Evolutionary conservation across 768 basidiomycete genomes (phyloP), one percentile per base, ranked within the genome.

Genomic region (Asterophora parasitica): DNA sequence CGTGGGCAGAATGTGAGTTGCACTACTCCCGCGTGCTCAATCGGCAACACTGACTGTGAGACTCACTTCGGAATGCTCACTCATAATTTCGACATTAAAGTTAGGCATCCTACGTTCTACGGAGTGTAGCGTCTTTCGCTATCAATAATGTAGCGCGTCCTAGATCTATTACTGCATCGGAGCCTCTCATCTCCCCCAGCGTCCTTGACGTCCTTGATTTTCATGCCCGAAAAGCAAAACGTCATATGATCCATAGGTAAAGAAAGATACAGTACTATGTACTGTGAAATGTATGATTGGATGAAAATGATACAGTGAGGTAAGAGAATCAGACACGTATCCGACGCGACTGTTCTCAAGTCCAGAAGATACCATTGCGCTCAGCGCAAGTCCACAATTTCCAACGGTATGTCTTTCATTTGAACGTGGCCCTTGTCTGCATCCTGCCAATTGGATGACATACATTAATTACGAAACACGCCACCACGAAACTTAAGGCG

Each of bases 401-500:
- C 91, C 43, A 93, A 65, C 1, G 78, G 64, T 23, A 80, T 63
- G 36, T 88, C 84, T 52, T 77, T 82, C 75, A 87, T 85, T 58
- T 82, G 78, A 8, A 92, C 88, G 62, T 93, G 91, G 0, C 85
- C 86, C 61, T 83, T 88, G 57, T 91, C 89, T 19, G 86, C 86
- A 56, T 92, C 91, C 84, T 91, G 48, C 10, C 9, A 19, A 9
- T 10, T 10, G 30, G 30, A 31, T 3, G 12, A 31, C 30, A 12
- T 31, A 31, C 8, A 31, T 31, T 8, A 31, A 12, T 12, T 12
- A 31, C 30, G 3, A 12, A 31, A 2, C 30, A 31, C 28, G 28
- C 6, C 28, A 31, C 19, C 2, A 46, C n/a, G n/a, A 10, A n/a
- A 30, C 13, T 9, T 28, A 16, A 46, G 11, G 75, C 83, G 48